phyloP scores from a whole-genome alignment of 257 asterid species.

The Salvia miltiorrhiza region DNA sequence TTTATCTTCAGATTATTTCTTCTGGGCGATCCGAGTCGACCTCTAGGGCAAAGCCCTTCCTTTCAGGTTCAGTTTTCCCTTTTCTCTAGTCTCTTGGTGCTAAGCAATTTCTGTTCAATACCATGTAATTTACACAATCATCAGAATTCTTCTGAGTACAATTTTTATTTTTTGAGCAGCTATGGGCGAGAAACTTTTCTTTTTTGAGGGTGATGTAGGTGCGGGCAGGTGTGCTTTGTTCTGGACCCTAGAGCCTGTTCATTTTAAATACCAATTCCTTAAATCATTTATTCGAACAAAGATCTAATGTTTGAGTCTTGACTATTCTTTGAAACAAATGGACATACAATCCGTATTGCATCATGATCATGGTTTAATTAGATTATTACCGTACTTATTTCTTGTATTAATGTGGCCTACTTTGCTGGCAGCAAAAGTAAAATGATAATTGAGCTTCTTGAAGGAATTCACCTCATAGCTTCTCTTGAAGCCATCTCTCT shows the following conservation, averaged over 20 bases:
- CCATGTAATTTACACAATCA: background rate
- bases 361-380: slow-evolving; percentile 14
- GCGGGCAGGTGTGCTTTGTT: slow-evolving; percentile 78
- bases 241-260: slow-evolving; percentile 14
- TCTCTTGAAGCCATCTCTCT: slow-evolving; percentile 91
- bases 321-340: background rate
- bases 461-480: slow-evolving; percentile 92
- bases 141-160: slow-evolving; percentile 23
- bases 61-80: slow-evolving; percentile 57
- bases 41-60: slow-evolving; percentile 65
- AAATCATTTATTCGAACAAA: background rate
- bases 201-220: slow-evolving; percentile 74
- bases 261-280: background rate
- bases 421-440: slow-evolving; percentile 68
- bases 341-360: background rate
- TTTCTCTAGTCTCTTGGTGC: slow-evolving; percentile 22
- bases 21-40: slow-evolving; percentile 70
- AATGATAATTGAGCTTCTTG: slow-evolving; percentile 92
- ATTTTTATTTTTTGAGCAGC: slow-evolving; percentile 52
- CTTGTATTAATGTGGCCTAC: slow-evolving; percentile 8
- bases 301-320: background rate
- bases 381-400: slow-evolving; percentile 4
- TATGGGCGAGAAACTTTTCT: slow-evolving; percentile 60
- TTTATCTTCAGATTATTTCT: slow-evolving; percentile 60
- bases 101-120: slow-evolving; percentile 9